These are phyloP conservation scores for Fragosphaeria purpurea DNA, from an alignment of 2,329 filamentous ascomycete genomes.

Conservation along the genomic window DNA sequence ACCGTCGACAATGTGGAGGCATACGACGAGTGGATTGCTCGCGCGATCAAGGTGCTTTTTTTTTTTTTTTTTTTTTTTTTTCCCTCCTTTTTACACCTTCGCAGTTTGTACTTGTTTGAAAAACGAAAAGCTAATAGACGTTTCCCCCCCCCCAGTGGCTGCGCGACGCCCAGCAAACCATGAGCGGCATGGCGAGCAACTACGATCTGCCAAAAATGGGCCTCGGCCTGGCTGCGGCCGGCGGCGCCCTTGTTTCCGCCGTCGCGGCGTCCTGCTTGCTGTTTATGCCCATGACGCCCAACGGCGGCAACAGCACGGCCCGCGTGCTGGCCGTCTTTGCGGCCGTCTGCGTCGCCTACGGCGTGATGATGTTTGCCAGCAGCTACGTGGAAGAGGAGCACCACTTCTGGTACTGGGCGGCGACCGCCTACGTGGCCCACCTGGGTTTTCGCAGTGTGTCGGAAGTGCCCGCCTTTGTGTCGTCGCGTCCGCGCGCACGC, in stretches of 20 bases:
- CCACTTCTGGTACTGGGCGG: conserved; percentile 94
- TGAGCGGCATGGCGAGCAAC: conserved; percentile 87
- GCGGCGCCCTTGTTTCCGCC: conserved; percentile 28
- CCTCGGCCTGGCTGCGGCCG: conserved; percentile 31
- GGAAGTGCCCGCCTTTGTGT: too few species aligned
- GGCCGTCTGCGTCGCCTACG: conserved; percentile 53
- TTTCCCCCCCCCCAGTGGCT: conserved; percentile 43
- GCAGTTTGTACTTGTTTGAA: not conserved
- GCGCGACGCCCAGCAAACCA: conserved; percentile 60
- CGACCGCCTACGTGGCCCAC: conserved; percentile 57
- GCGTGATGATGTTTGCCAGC: conserved; percentile 91
- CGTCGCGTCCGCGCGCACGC: too few species aligned
- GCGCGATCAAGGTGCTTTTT: conserved; percentile 30
- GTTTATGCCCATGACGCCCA: not conserved
- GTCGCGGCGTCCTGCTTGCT: conserved; percentile 25
- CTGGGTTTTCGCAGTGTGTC: conserved; percentile 37
- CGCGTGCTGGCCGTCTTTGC: conserved; percentile 31
- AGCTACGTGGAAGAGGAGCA: conserved; percentile 98
- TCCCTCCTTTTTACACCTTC: not conserved
- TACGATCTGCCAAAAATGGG: conserved; percentile 63
- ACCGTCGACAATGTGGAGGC: conserved; percentile 7
- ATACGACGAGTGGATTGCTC: conserved; percentile 8
- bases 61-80: not conserved
- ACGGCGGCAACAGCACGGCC: not conserved
- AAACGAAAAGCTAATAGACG: too few species aligned